Evolutionary conservation across 768 basidiomycete species (phyloP).

Genomic region (Neoboletus brunneissimus): DNA sequence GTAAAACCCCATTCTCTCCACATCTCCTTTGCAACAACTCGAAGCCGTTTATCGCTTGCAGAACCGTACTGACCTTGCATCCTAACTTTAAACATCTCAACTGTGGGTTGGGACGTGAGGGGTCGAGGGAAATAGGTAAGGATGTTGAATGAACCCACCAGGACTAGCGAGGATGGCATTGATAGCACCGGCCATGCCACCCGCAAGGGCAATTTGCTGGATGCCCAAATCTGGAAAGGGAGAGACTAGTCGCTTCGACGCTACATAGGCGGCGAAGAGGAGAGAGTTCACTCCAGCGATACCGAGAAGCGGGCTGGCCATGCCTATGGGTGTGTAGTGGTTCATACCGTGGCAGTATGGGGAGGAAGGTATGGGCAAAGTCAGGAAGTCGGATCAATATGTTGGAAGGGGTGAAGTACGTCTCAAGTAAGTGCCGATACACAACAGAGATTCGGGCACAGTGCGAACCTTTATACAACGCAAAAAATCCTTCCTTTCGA

Average conservation of each 20-base stretch:
- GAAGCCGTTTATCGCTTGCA: conserved; percentile 72
- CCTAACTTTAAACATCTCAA: conserved; percentile 98
- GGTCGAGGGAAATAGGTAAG: neutral
- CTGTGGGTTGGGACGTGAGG: conserved; percentile 34
- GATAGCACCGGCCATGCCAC: conserved; percentile 88
- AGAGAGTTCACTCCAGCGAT: conserved; percentile 96
- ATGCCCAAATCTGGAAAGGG: conserved; percentile 85
- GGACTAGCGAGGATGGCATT: conserved; percentile 92
- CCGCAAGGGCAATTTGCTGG: conserved; percentile 77
- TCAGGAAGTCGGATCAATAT: neutral
- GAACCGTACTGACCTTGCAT: conserved; percentile 97
- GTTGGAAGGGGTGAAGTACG: neutral
- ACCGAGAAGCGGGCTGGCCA: conserved; percentile 87
- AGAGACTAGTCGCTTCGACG: conserved; percentile 77
- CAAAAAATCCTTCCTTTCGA: conserved; percentile 85
- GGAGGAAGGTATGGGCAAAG: neutral
- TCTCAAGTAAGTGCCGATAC: neutral
- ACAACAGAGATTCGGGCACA: neutral
- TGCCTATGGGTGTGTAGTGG: conserved; percentile 42
- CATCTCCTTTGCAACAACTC: conserved; percentile 74
- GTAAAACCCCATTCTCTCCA: conserved; percentile 84
- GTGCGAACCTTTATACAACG: conserved; percentile 84
- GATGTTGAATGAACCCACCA: conserved; percentile 40
- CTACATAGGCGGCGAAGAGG: conserved; percentile 88
- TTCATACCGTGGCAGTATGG: neutral